Evolutionary conservation across 2,329 filamentous ascomycete genomes (phyloP), one percentile per base, ranked within the genome.

Genomic region (Stemphylium lycopersici): DNA sequence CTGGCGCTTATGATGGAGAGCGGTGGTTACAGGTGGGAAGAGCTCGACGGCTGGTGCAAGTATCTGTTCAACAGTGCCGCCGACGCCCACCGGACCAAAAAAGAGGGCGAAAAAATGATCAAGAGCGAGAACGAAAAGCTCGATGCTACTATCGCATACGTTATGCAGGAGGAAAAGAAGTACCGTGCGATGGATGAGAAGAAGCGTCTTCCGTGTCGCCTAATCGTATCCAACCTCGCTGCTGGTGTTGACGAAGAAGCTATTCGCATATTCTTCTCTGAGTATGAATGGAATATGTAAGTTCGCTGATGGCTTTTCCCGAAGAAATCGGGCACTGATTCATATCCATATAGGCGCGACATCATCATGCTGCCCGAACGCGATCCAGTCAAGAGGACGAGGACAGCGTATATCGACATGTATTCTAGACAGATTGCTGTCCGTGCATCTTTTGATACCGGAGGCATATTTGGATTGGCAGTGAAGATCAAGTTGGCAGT

Each of bases 161-260:
- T 39, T 4, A 18, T 62, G 18, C 38, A 59, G 1, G 63, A 59
- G 4, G 57, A 66, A 15, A 36, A 54, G 22, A 38, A 26, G 8
- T 54, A 59, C 22, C 44, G 12, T 5, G 49, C 31, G 10, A 39
- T 39, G 1, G 58, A 62, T 39, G 58, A 66, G 18, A 49, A 54
- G 16, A 51, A 37, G 2, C 52, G 44, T 20, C 42, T 64, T 0
- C 47, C 52, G 6, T 24, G 48, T 15, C 61, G 63, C 12, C 49
- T 73, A 4, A 49, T 71, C 13, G 51, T 71, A 6, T 61, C 61
- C 6, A 70, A 71, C 16, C 53, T 73, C 16, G 68, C 70, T n/a
- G 66, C 66, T 4, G 60, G 49, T 34, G 64, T 62, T 10, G 59
- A 58, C 3, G 45, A 44, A 26, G 45, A 64, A 7, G 65, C 66